These are phyloP conservation scores for Solanum rostratum DNA, from an alignment of 257 asterid species.

Conservation along the genomic window DNA sequence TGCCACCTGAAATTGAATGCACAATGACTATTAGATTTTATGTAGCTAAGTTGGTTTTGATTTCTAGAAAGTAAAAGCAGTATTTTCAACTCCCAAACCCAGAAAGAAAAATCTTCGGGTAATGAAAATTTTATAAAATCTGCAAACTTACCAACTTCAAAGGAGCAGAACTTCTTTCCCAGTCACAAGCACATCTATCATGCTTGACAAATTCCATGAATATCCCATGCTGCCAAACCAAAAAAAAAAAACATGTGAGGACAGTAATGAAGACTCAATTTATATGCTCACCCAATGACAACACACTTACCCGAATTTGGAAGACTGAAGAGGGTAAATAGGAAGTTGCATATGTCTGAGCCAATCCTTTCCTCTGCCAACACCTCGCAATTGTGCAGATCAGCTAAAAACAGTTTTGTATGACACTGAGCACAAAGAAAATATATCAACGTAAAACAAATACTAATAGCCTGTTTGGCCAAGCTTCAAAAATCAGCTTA, in stretches of 20 bases:
- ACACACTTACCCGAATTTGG: constrained; percentile 37
- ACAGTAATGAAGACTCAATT: not conserved
- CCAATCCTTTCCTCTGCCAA: constrained; percentile 81
- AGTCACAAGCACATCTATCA: constrained; percentile 29
- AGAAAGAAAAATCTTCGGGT: not conserved
- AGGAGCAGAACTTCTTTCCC: constrained; percentile 22
- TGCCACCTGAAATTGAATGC: constrained; percentile 39
- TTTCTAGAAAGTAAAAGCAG: not conserved
- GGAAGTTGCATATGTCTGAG: constrained; percentile 47
- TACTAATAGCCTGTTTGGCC: not conserved
- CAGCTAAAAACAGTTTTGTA: constrained; percentile 22
- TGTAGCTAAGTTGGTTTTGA: not conserved
- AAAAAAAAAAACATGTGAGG: not conserved
- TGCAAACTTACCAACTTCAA: constrained; percentile 62
- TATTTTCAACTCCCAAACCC: not conserved
- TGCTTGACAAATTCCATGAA: constrained; percentile 73
- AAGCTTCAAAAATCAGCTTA: not conserved
- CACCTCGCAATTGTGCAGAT: constrained; percentile 45
- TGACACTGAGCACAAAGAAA: not conserved
- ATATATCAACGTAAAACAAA: not conserved
- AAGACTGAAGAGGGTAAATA: constrained; percentile 45
- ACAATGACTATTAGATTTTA: not conserved
- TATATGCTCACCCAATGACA: not conserved
- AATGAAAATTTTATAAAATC: constrained; percentile 2
- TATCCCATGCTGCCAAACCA: constrained; percentile 49